A percentile compares a stretch with the other conserved stretches of the same genome.
Conservation (phyloP, 164 flowering plant species). For the Vitis vinifera region DNA sequence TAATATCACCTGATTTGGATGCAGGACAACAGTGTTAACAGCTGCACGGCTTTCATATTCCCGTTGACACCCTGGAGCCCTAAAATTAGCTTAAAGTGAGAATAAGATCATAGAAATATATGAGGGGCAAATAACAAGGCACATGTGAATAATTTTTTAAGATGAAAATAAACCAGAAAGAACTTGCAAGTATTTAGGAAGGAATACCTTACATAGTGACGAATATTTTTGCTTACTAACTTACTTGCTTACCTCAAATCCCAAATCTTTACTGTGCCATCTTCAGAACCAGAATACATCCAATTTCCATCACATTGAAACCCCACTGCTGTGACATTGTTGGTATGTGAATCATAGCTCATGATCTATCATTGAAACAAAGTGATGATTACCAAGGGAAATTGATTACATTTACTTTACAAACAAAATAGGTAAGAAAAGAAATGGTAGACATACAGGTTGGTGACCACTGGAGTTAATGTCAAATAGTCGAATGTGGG, state of each 20-base stretch:
- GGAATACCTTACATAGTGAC: no score
- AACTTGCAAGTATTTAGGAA: no score
- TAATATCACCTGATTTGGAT: conserved; percentile 85
- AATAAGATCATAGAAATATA: background rate
- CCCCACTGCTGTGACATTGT: conserved; percentile 97
- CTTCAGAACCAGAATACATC: conserved; percentile 99
- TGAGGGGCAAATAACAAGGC: no score
- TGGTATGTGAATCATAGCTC: conserved; percentile 95
- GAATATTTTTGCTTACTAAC: no score
- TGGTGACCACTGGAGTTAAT: conserved; percentile 79
- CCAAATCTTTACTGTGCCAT: conserved; percentile 98
- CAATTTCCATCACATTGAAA: conserved; percentile 98
- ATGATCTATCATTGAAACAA: conserved; percentile 50
- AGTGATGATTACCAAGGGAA: background rate
- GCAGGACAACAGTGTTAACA: conserved; percentile 96
- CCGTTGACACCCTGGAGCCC: conserved; percentile 98
- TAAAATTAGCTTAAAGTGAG: conserved; percentile 20
- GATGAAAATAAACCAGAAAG: no score
- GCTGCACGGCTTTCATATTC: conserved; percentile 99
- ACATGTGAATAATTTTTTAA: no score
- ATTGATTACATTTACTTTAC: background rate
- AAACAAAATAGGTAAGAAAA: no score
- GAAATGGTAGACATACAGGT: conserved; percentile 51
- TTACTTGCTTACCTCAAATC: conserved; percentile 65
- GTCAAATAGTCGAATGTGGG: conserved; percentile 94